Evolutionary conservation across 2,329 filamentous ascomycete species (phyloP).

Genomic region (Diaporthe caulivora): DNA sequence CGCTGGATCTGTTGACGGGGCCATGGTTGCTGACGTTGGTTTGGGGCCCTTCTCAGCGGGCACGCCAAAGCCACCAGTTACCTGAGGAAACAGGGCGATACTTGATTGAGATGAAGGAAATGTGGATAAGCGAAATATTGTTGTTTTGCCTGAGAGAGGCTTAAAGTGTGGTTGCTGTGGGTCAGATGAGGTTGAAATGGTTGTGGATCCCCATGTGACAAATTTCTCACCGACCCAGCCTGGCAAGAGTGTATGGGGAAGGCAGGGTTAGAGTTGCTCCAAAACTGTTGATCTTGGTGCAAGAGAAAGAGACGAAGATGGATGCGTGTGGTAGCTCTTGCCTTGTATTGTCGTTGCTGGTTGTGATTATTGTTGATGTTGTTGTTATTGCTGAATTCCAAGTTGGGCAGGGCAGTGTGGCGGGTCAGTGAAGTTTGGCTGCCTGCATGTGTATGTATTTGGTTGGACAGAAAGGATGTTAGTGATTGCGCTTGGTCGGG

Average conservation of each 20-base stretch:
- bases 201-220: slow-evolving; percentile 31
- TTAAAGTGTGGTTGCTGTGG: slow-evolving; percentile 16
- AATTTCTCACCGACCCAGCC: slow-evolving; percentile 32
- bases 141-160: background rate
- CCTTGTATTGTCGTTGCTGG: background rate
- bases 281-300: too few species aligned
- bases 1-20: background rate
- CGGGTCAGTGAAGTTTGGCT: background rate
- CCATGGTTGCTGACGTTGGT: background rate
- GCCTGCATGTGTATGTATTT: slow-evolving; percentile 2
- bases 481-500: background rate
- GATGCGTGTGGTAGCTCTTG: background rate
- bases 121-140: slow-evolving; percentile 11
- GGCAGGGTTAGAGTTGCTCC: background rate
- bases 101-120: background rate
- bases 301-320: background rate
- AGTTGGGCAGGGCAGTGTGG: background rate
- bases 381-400: too few species aligned
- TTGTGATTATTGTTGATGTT: background rate
- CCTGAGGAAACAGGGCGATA: background rate
- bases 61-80: background rate
- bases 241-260: background rate
- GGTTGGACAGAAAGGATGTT: background rate
- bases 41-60: background rate
- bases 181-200: slow-evolving; percentile 20